Conservation (phyloP, 164 flowering plant species). For the Malania oleifera region DNA sequence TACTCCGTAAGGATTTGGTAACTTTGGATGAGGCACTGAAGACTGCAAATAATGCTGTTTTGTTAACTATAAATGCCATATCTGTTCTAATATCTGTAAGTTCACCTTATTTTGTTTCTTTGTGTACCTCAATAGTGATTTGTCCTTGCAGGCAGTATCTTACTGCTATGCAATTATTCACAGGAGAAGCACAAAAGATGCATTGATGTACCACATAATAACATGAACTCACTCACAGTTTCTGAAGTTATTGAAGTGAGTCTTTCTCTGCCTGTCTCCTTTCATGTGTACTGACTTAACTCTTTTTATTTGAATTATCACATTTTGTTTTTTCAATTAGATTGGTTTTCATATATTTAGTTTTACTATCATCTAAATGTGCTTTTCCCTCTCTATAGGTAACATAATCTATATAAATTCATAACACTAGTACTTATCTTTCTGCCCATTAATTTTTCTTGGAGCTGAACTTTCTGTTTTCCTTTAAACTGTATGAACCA, state of each 20-base stretch:
- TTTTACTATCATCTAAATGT: neutral
- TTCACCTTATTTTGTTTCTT: slow-evolving; percentile 3
- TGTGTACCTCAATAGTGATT: neutral
- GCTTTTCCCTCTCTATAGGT: neutral
- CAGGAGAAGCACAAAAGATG: slow-evolving; percentile 58
- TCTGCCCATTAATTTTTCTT: too few relatives aligned
- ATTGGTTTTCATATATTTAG: neutral
- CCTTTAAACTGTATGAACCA: too few relatives aligned
- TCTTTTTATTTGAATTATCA: neutral
- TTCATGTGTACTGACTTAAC: neutral
- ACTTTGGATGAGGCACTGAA: slow-evolving; percentile 87
- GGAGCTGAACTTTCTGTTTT: too few relatives aligned
- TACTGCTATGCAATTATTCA: slow-evolving; percentile 16
- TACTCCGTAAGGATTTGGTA: slow-evolving; percentile 68
- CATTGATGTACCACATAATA: slow-evolving; percentile 30
- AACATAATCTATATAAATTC: too few relatives aligned
- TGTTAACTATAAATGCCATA: slow-evolving; percentile 62
- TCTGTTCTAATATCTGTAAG: slow-evolving; percentile 71
- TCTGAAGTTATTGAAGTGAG: slow-evolving; percentile 54
- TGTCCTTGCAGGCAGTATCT: neutral
- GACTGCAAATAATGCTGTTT: slow-evolving; percentile 77
- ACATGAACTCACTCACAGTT: slow-evolving; percentile 40
- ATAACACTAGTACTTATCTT: too few relatives aligned
- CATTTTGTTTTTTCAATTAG: neutral
- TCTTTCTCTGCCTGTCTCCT: slow-evolving; percentile 3